Percentiles rank a stretch among this genome's conserved stretches.
phyloP scores from a whole-genome alignment of 2,329 filamentous ascomycete species.

The Byssothecium circinans region DNA sequence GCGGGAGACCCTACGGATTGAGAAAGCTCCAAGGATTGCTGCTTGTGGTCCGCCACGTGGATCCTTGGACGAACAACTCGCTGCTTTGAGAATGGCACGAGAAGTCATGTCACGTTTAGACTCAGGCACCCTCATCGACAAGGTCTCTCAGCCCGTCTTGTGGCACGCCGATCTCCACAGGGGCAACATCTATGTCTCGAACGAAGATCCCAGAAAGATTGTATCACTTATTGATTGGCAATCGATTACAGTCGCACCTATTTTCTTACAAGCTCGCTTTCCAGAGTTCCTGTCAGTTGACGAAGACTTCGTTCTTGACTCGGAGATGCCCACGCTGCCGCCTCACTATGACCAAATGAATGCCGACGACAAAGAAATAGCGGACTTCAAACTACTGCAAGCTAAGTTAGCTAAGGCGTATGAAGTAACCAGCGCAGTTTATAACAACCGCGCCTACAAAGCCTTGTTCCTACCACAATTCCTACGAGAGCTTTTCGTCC shows the following conservation, averaged over 20 bases:
- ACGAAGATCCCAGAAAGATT: constrained; percentile 19
- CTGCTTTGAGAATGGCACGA: no score
- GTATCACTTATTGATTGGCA: constrained; percentile 31
- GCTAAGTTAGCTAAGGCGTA: constrained; percentile 33
- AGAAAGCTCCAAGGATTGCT: constrained; percentile 6
- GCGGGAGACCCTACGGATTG: constrained; percentile 17
- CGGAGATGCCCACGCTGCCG: constrained; percentile 11
- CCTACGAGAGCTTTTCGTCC: constrained; percentile 37
- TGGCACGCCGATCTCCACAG: constrained; percentile 45
- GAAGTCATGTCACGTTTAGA: no score
- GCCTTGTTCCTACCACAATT: constrained; percentile 32
- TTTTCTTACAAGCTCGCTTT: constrained; percentile 21
- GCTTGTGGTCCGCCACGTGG: constrained; percentile 9
- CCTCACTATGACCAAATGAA: constrained; percentile 14
- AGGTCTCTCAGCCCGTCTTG: no score
- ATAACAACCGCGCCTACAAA: constrained; percentile 23
- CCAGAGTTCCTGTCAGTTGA: constrained; percentile 18
- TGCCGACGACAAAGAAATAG: constrained; percentile 5
- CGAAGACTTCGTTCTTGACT: constrained; percentile 13
- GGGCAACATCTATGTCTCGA: constrained; percentile 41
- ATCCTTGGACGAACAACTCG: no score
- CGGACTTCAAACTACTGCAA: constrained; percentile 8
- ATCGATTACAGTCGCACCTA: constrained; percentile 25
- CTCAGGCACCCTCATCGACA: no score
- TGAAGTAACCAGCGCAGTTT: constrained; percentile 26